phyloP scores from a whole-genome alignment of 2,329 filamentous ascomycete species.

The Colletotrichum filicis region DNA sequence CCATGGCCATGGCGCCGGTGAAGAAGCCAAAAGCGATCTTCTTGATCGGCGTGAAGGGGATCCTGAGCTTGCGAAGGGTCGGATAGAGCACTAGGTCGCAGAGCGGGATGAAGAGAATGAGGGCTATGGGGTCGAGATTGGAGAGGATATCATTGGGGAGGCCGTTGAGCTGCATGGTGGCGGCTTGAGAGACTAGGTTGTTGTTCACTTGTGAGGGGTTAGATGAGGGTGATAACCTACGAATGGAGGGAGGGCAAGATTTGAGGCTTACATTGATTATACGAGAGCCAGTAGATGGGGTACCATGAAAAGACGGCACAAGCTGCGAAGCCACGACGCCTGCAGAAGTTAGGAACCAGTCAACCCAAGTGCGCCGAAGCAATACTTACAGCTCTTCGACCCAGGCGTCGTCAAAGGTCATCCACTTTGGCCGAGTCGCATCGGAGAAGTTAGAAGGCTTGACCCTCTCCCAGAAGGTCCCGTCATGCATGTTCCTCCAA shows the following conservation, averaged over 20 bases:
- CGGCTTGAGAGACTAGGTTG: constrained; percentile 72
- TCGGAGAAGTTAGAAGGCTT: constrained; percentile 74
- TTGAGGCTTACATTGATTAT: constrained; percentile 51
- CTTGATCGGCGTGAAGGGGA: constrained; percentile 80
- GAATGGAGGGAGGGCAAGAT: background rate
- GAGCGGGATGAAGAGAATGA: constrained; percentile 85
- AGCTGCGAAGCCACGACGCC: constrained; percentile 71
- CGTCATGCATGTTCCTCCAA: constrained; percentile 66
- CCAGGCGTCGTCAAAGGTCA: constrained; percentile 84
- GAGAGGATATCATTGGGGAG: constrained; percentile 82
- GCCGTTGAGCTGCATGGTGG: constrained; percentile 73
- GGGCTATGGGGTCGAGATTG: constrained; percentile 81
- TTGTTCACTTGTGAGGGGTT: constrained; percentile 57
- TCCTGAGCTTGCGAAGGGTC: constrained; percentile 68
- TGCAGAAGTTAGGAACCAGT: background rate
- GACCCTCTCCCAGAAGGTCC: constrained; percentile 73
- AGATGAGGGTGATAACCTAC: background rate
- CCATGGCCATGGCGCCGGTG: constrained; percentile 69
- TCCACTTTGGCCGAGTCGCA: constrained; percentile 70
- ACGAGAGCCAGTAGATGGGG: constrained; percentile 69
- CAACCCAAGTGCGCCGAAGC: background rate
- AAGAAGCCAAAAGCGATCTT: constrained; percentile 79
- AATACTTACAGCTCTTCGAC: constrained; percentile 71
- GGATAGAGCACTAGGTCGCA: constrained; percentile 76
- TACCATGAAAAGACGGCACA: constrained; percentile 78